phyloP scores from a whole-genome alignment of 352 stramenopile genomes.

The Globisporangium sylvaticum region DNA sequence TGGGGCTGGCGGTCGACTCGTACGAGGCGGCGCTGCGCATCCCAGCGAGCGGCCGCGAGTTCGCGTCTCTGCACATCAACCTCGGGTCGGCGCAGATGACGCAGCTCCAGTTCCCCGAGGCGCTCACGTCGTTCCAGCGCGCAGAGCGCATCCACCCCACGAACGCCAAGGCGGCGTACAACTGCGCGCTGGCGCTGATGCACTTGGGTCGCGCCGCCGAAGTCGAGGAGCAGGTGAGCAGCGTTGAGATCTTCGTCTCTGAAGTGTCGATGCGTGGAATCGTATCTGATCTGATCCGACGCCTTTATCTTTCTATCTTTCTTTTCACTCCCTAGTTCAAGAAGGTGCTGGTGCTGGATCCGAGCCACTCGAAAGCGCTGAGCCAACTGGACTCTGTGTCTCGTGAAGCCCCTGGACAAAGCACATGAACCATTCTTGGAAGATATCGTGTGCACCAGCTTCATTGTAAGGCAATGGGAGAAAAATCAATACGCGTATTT shows the following conservation, averaged over 20 bases:
- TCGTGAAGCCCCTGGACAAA: not conserved
- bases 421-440: not conserved
- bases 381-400: slow-evolving; percentile 16
- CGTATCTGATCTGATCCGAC: not conserved
- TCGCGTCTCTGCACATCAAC: slow-evolving; percentile 68
- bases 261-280: not conserved
- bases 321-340: slow-evolving; percentile 18
- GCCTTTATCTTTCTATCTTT: not conserved
- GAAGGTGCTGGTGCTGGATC: slow-evolving; percentile 33
- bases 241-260: not conserved
- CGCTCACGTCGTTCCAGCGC: slow-evolving; percentile 33
- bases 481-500: slow-evolving; percentile 9
- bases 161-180: slow-evolving; percentile 61
- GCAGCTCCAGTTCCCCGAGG: slow-evolving; percentile 31
- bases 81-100: slow-evolving; percentile 50
- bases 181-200: slow-evolving; percentile 46
- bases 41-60: slow-evolving; percentile 27
- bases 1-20: slow-evolving; percentile 39
- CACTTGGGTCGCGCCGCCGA: slow-evolving; percentile 24
- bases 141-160: slow-evolving; percentile 47
- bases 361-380: slow-evolving; percentile 34
- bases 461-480: not conserved
- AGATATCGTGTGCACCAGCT: not conserved
- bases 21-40: slow-evolving; percentile 51
- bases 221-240: slow-evolving; percentile 29